Conservation (phyloP, 352 stramenopile species). For the Ophiocytium majus region DNA sequence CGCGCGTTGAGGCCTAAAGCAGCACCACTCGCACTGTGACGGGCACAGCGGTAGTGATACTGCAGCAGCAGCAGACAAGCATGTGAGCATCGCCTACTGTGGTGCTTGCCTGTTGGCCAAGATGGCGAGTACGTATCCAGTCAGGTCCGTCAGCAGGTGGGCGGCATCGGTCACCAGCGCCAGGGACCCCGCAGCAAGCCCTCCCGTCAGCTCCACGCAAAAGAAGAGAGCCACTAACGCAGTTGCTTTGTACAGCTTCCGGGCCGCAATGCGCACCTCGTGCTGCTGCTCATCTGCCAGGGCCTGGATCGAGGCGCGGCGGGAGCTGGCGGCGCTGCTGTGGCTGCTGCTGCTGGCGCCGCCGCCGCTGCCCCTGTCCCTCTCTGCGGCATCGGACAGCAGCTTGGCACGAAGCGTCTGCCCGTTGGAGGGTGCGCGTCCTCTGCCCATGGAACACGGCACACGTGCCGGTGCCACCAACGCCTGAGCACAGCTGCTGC, state of each 20-base stretch:
- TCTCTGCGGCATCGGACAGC: not conserved
- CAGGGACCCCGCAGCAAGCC: constrained; percentile 83
- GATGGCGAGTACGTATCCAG: constrained; percentile 58
- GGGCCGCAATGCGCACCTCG: not conserved
- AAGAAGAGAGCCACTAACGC: constrained; percentile 85
- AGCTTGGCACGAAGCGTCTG: not conserved
- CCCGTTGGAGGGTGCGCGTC: no score
- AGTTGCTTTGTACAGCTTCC: constrained; percentile 58
- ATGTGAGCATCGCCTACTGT: no score
- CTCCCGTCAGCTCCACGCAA: constrained; percentile 86
- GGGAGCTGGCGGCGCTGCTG: not conserved
- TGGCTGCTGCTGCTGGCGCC: not conserved
- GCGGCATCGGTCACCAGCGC: constrained; percentile 85
- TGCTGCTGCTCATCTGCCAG: constrained; percentile 5
- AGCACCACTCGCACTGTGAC: no score
- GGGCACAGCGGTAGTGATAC: no score
- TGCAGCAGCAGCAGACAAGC: no score
- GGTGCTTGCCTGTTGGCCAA: no score
- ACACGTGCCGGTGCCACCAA: no score
- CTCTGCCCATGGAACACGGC: no score
- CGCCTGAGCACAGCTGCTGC: no score
- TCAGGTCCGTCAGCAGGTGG: constrained; percentile 74
- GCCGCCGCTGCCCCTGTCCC: not conserved
- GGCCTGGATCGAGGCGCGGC: not conserved
- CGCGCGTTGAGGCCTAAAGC: no score